These are phyloP conservation scores for Rutstroemia sp. DNA, from an alignment of 2,329 filamentous ascomycete species.

Conservation along the genomic window DNA sequence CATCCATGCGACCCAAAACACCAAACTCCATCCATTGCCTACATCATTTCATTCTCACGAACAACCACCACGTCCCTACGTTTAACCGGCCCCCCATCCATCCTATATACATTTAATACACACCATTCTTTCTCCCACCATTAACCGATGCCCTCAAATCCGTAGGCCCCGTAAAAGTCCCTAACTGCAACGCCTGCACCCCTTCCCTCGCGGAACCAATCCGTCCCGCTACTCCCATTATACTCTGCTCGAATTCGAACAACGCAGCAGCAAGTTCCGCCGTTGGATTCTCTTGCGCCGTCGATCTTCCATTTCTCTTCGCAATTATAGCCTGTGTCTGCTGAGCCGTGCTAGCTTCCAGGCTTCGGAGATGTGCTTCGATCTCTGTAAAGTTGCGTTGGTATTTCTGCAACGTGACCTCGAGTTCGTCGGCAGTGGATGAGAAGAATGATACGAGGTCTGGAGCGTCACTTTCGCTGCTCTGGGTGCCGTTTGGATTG, in stretches of 20 bases:
- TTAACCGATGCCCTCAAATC: background rate
- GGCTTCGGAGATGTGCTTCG: constrained; percentile 54
- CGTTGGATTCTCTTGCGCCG: constrained; percentile 37
- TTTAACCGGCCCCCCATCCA: background rate
- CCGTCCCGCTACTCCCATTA: constrained; percentile 54
- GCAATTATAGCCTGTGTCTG: constrained; percentile 49
- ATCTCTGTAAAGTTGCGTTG: constrained; percentile 55
- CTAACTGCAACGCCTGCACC: constrained; percentile 49
- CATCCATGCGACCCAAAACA: too few relatives aligned
- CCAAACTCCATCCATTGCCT: background rate
- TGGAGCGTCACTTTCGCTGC: constrained; percentile 41
- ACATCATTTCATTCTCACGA: background rate
- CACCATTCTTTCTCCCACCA: background rate
- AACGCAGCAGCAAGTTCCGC: constrained; percentile 51
- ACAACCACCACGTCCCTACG: background rate
- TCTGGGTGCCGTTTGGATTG: constrained; percentile 31
- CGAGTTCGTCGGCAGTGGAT: constrained; percentile 54
- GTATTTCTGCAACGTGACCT: constrained; percentile 48
- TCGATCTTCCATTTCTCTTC: constrained; percentile 32
- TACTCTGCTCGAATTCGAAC: constrained; percentile 57
- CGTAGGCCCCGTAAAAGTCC: constrained; percentile 23
- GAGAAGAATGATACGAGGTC: constrained; percentile 60
- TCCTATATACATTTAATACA: constrained; percentile 1
- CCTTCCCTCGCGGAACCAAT: constrained; percentile 53
- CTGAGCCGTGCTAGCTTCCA: constrained; percentile 53